Conservation (phyloP, 148 eudicot genomes). For the Cornus kousa region DNA sequence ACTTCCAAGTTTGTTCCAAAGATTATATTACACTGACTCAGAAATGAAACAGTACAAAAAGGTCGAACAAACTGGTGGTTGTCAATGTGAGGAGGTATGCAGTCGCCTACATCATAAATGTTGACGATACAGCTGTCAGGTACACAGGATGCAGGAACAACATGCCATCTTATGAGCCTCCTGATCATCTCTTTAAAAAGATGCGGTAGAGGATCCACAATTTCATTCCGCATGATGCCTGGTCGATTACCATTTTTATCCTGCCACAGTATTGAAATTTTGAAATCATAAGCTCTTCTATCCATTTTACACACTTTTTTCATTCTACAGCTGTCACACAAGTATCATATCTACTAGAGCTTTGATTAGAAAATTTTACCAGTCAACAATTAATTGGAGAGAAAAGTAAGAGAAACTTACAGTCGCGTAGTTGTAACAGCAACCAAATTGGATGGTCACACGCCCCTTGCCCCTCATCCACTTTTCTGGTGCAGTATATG, state of each 20-base stretch:
- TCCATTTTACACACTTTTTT: not conserved
- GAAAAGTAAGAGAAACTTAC: slow-evolving; percentile 30
- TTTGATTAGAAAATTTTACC: not conserved
- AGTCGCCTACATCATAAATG: slow-evolving; percentile 87
- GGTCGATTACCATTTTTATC: slow-evolving; percentile 88
- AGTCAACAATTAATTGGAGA: not conserved
- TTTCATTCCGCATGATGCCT: slow-evolving; percentile 68
- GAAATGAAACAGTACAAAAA: slow-evolving; percentile 91
- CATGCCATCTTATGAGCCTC: slow-evolving; percentile 88
- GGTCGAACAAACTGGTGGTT: slow-evolving; percentile 95
- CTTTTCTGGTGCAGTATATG: slow-evolving; percentile 79
- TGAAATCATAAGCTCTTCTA: not conserved
- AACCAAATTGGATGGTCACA: slow-evolving; percentile 87
- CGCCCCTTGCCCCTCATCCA: slow-evolving; percentile 99
- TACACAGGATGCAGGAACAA: slow-evolving; percentile 81
- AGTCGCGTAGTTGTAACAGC: slow-evolving; percentile 71
- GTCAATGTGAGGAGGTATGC: slow-evolving; percentile 98
- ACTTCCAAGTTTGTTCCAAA: slow-evolving; percentile 79
- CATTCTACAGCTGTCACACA: slow-evolving; percentile 6
- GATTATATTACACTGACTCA: slow-evolving; percentile 82
- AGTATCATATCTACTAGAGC: not conserved
- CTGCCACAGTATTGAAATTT: slow-evolving; percentile 32
- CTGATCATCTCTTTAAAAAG: slow-evolving; percentile 78
- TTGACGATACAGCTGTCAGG: slow-evolving; percentile 98
- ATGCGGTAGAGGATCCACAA: slow-evolving; percentile 78